Base-by-base conservation (phyloP, 768 basidiomycete species). In the Hydnum rufescens region DNA sequence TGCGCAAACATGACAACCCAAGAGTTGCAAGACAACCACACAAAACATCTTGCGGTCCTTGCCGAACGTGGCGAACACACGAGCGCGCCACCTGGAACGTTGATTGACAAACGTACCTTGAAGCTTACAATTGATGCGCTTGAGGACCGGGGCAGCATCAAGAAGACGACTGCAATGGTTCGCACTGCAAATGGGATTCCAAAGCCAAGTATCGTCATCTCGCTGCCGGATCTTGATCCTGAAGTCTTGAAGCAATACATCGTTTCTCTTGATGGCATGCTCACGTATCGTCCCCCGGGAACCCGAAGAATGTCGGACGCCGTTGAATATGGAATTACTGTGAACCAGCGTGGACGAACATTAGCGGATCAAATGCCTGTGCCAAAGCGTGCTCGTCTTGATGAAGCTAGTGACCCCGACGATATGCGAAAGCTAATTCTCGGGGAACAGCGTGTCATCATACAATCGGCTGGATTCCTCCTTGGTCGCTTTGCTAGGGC, bases 391-490 rank as follows among this genome's bases (percentile, higher is more conserved):
- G 25, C 44, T 8, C 8, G 8, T 8, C 8, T 16, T 8, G 44
- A 13, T 47, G 44, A 28, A 13, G 32, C 16, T 13, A 31, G 18
- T 22, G 26, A 34, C 6, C 55, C 51, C 5, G 53, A 49, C 4
- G 47, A 47, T 2, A 54, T 58, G 3, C 59, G 75, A 31, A 73
- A 77, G 22, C 70, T 75, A 30, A 68, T 88, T 53, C 64, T 83
- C n/a, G 71, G 72, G 2, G 83, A 92, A 60, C 71, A 74, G 44
- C 75, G 74, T 26, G 79, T 82, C 2, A 60, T 80, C n/a, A 71
- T 75, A 2, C 84, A 88, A 57, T 57, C 75, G 28, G 83, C 83
- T 60, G 88, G 86, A 13, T 86, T 74, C 63, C 72, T 81, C 42
- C 67, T 75, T 13, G 85, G 80, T 13, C 78, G 77, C 58, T 71